Evolutionary conservation across 2,329 filamentous ascomycete species (phyloP).

Genomic region (Coniochaeta sp.): DNA sequence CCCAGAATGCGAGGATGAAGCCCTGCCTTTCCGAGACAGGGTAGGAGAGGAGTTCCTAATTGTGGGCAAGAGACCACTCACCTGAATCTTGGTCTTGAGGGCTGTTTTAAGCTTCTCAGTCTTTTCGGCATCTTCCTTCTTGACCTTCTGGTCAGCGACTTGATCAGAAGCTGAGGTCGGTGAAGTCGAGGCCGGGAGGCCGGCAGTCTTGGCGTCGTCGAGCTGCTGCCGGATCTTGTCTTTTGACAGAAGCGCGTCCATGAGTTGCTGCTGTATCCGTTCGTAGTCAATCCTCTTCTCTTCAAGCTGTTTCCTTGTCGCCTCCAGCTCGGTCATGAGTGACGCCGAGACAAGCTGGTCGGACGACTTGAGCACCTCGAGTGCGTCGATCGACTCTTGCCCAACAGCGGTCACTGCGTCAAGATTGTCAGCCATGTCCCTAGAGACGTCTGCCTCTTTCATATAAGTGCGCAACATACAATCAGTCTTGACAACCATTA

Average conservation of each 20-base stretch:
- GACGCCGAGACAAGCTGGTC: conserved; percentile 52
- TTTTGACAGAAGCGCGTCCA: conserved; percentile 52
- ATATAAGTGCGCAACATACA: conserved; percentile 28
- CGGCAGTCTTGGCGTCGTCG: conserved; percentile 35
- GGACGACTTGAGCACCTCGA: conserved; percentile 51
- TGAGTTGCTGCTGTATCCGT: conserved; percentile 50
- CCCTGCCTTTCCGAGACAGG: not conserved
- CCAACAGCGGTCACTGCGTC: conserved; percentile 41
- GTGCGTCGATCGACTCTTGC: conserved; percentile 44
- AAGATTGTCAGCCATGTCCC: conserved; percentile 15
- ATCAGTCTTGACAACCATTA: conserved; percentile 44
- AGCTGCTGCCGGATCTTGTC: conserved; percentile 50
- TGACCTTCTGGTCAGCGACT: conserved; percentile 30
- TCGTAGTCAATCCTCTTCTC: conserved; percentile 44
- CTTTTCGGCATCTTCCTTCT: conserved; percentile 34
- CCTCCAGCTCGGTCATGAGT: conserved; percentile 49
- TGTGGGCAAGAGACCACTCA: conserved; percentile 27
- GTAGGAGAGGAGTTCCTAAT: not conserved
- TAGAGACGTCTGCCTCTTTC: conserved; percentile 4
- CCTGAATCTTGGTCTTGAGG: conserved; percentile 51
- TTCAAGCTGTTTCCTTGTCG: conserved; percentile 43
- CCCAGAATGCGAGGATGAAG: not conserved
- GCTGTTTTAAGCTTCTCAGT: conserved; percentile 49
- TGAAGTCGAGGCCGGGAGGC: conserved; percentile 24
- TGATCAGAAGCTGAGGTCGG: conserved; percentile 21